Base-by-base conservation (phyloP, 2,329 filamentous ascomycete genomes). In the Pestalotiopsis sp. region DNA sequence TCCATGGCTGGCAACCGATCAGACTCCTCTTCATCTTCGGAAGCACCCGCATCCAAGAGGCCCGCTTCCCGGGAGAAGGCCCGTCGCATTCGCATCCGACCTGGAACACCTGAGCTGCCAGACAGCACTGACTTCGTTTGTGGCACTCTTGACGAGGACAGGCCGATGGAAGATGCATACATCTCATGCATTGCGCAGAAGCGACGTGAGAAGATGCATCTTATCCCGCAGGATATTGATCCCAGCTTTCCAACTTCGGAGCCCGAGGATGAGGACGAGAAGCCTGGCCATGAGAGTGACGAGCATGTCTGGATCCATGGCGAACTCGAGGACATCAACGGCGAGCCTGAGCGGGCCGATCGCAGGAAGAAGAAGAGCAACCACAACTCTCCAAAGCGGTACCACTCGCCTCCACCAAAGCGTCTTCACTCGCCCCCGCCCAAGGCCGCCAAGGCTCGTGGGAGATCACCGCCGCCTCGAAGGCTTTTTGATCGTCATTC, bases 61-160 rank as follows among this genome's bases (percentile, higher is more conserved):
- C 73, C 76, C 68, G 72, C 75, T 69, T 67, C 66, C n/a, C 77
- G 74, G 70, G 78, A 72, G 71, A 80, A 77, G 75, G 71, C 77
- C 62, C 77, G 74, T 66, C 83, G 79, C 14, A 83, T 86, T 61
- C 89, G 86, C 71, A 89, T 91, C 73, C 91, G 91, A 25, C 87
- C 89, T 52, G 86, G 87, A 27, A 93, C 92, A 1, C 93, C 93
- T 2, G 94, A 97, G 77, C 85, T 99, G 12, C 96, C 96, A 1
- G 96, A 99, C 79, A 98, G 95, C 80, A 98, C 96, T 14, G 96
- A 99, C 79, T 99, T 99, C 73, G 96, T 99, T n/a, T 98, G 96
- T 76, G 96, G 96, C 69, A 99, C 96, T 1, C 86, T 99, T 23
- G 96, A 99, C 73, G 96, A 99, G 80, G 96, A 99, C 76, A 91